Evolutionary conservation across 2,329 filamentous ascomycete genomes (phyloP).

Genomic region (Pyricularia sp.): DNA sequence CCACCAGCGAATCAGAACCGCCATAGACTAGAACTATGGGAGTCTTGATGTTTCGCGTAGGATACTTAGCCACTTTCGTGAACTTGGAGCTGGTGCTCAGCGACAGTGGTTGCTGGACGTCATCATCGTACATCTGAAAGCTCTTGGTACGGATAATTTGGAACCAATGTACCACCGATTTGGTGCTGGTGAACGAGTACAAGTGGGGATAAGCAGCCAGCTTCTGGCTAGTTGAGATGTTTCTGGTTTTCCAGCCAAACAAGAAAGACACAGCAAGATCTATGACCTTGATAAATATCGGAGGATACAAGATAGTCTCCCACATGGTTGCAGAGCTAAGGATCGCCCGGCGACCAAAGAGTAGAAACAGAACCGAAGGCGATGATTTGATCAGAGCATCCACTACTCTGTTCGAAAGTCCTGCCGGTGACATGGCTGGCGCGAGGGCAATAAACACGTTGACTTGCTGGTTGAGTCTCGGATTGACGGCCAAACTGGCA

Average conservation of each 20-base stretch:
- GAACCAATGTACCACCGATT: constrained; percentile 98
- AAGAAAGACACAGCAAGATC: constrained; percentile 74
- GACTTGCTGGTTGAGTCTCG: constrained; percentile 81
- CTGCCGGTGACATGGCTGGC: constrained; percentile 91
- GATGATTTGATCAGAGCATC: constrained; percentile 91
- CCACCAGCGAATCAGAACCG: constrained; percentile 85
- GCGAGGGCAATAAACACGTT: constrained; percentile 95
- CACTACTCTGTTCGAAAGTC: constrained; percentile 80
- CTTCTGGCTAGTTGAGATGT: constrained; percentile 82
- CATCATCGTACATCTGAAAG: constrained; percentile 98
- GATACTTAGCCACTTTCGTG: constrained; percentile 93
- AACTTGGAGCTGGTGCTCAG: constrained; percentile 60
- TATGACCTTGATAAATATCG: constrained; percentile 81
- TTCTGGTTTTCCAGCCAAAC: constrained; percentile 80
- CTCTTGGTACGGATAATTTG: constrained; percentile 94
- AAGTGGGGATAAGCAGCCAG: constrained; percentile 91
- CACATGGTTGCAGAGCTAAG: constrained; percentile 92
- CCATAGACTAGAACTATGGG: constrained; percentile 91
- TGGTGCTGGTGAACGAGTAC: constrained; percentile 94
- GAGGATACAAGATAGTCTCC: constrained; percentile 92
- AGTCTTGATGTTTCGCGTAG: constrained; percentile 93
- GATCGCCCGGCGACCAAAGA: constrained; percentile 87
- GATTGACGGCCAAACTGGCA: constrained; percentile 85
- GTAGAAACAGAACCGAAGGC: constrained; percentile 81
- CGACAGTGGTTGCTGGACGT: constrained; percentile 68